phyloP scores from a whole-genome alignment of 2,329 filamentous ascomycete species.

The Cladophialophora carrionii region DNA sequence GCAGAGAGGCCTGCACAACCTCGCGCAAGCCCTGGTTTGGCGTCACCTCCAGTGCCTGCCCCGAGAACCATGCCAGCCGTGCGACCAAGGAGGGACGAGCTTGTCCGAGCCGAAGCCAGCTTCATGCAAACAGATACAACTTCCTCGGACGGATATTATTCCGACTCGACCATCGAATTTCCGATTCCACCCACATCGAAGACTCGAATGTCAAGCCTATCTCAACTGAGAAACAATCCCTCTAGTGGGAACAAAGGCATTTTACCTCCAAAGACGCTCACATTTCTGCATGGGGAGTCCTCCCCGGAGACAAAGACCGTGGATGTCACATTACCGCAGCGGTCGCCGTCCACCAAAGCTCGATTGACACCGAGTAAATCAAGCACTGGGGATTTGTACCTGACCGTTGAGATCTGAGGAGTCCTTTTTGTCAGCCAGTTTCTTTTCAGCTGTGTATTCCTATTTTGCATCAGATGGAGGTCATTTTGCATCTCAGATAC shows the following conservation, averaged over 20 bases:
- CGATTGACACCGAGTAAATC: slow-evolving; percentile 35
- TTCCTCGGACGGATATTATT: slow-evolving; percentile 32
- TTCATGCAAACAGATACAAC: slow-evolving; percentile 33
- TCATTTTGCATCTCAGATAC: not conserved
- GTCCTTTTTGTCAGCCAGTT: not conserved
- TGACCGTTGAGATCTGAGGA: slow-evolving; percentile 31
- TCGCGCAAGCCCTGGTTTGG: slow-evolving; percentile 34
- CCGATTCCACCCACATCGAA: slow-evolving; percentile 26
- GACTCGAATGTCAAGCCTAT: slow-evolving; percentile 13
- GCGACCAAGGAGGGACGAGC: slow-evolving; percentile 20
- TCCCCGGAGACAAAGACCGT: slow-evolving; percentile 7
- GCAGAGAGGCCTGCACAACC: slow-evolving; percentile 43
- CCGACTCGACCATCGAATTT: slow-evolving; percentile 32
- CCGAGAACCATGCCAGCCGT: not conserved
- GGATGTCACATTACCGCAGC: slow-evolving; percentile 13
- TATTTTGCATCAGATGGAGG: slow-evolving; percentile 1
- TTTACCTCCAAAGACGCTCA: slow-evolving; percentile 7
- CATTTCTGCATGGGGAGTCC: slow-evolving; percentile 18
- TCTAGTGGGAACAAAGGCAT: slow-evolving; percentile 14
- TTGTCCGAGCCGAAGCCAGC: slow-evolving; percentile 24
- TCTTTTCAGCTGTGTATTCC: slow-evolving; percentile 11
- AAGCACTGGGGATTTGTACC: slow-evolving; percentile 35
- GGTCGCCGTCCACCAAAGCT: slow-evolving; percentile 30
- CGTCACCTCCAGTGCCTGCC: not conserved
- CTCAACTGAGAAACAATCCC: slow-evolving; percentile 18